phyloP scores from a whole-genome alignment of 352 stramenopile species.

The Phytophthora fragariae region DNA sequence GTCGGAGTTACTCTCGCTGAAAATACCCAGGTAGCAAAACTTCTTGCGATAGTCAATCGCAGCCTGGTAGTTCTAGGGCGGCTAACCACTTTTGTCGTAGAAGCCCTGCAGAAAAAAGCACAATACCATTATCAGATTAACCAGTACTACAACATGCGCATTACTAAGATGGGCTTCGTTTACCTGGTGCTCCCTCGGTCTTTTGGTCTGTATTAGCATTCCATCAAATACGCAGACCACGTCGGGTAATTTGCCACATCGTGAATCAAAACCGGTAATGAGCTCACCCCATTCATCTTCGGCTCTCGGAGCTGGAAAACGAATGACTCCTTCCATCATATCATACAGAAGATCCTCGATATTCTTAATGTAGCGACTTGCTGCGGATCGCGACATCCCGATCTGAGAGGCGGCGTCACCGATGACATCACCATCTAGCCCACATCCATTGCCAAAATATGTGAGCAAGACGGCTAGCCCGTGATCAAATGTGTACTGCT shows the following conservation, averaged over 20 bases:
- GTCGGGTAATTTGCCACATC: constrained; percentile 2
- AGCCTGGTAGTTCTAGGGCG: constrained; percentile 2
- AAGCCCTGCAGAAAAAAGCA: neutral
- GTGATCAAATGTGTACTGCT: neutral
- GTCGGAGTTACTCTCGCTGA: constrained; percentile 17
- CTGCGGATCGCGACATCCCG: neutral
- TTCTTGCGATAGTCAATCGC: constrained; percentile 10
- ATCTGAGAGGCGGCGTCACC: neutral
- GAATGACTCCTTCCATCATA: constrained; percentile 16
- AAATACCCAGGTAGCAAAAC: constrained; percentile 9
- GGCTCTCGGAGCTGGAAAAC: neutral
- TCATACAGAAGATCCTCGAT: constrained; percentile 10
- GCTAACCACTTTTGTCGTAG: constrained; percentile 12
- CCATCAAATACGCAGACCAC: constrained; percentile 19
- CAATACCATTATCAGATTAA: too few relatives aligned
- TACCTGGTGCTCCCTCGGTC: neutral
- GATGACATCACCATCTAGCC: neutral
- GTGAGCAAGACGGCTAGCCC: neutral
- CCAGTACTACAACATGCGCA: neutral
- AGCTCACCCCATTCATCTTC: constrained; percentile 4
- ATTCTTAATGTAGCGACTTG: constrained; percentile 8
- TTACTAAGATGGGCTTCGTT: neutral
- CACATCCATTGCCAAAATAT: constrained; percentile 4
- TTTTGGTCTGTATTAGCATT: constrained; percentile 1
- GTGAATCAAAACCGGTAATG: constrained; percentile 10